A percentile compares a stretch with the other conserved stretches of the same genome.
Conservation (phyloP, 148 eudicot species). For the Dianthus caryophyllus region DNA sequence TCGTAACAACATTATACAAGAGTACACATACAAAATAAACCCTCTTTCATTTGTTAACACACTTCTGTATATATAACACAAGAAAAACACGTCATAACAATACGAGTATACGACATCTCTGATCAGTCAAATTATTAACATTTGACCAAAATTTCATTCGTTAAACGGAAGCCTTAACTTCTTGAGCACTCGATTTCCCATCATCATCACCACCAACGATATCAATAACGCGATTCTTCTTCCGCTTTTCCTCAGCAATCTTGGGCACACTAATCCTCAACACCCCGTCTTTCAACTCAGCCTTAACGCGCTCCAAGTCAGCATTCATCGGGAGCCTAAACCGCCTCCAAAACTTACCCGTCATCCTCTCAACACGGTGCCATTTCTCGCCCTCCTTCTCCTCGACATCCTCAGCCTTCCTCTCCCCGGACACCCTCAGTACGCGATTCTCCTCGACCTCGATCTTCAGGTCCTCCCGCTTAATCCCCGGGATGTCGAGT, state of each 20-base stretch:
- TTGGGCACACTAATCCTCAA: slow-evolving; percentile 53
- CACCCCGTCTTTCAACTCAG: slow-evolving; percentile 49
- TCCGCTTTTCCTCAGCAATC: slow-evolving; percentile 50
- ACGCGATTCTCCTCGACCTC: slow-evolving; percentile 65
- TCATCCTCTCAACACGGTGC: slow-evolving; percentile 59
- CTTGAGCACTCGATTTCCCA: slow-evolving; percentile 9
- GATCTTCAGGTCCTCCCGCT: slow-evolving; percentile 47
- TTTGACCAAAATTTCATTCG: too few relatives aligned
- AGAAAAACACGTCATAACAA: too few relatives aligned
- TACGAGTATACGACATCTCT: too few relatives aligned
- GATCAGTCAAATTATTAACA: too few relatives aligned
- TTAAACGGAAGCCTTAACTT: slow-evolving; percentile 30
- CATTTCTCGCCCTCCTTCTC: slow-evolving; percentile 48
- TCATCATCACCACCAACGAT: slow-evolving; percentile 21
- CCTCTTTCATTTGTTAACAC: too few relatives aligned
- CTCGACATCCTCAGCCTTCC: slow-evolving; percentile 39
- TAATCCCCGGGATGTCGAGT: slow-evolving; percentile 59
- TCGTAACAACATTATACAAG: too few relatives aligned
- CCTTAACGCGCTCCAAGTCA: slow-evolving; percentile 46
- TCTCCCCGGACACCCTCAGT: slow-evolving; percentile 58
- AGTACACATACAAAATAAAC: too few relatives aligned
- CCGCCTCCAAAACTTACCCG: slow-evolving; percentile 64
- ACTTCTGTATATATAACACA: too few relatives aligned
- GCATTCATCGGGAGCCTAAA: slow-evolving; percentile 57
- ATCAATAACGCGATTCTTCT: slow-evolving; percentile 41